Base-by-base conservation (phyloP, 495 filamentous ascomycete species). In the Rusavskia elegans region DNA sequence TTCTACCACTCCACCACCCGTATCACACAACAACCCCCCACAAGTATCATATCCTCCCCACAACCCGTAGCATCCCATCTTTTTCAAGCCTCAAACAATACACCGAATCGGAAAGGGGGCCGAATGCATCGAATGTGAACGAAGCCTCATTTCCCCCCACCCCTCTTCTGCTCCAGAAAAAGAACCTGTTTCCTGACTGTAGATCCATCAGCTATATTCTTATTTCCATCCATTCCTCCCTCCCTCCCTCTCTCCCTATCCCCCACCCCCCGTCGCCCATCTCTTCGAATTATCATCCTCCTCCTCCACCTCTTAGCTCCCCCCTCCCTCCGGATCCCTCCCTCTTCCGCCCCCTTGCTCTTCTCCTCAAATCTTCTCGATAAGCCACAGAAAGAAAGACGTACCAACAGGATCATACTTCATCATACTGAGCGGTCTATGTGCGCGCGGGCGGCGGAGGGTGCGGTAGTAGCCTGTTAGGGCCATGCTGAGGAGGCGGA, bases 331-430 rank as follows among this genome's bases (percentile, higher is more conserved):
- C 25, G 4, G 4, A 3, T 27, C 25, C 25, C 4, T 27, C 4
- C 25, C 25, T 6, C 25, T 5, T 27, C 0, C 25, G 4, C 25
- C 1, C 25, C 7, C 25, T 27, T 6, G 7, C 25, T 27, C 2
- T 3, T 3, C 25, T 27, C 25, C 25, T 1, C 25, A 6, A 3
- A 27, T 27, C 25, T 27, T 27, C 25, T 0, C 25, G 4, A 0
- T 6, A 27, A 3, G 25, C 25, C 1, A 46, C 8, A 14, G 50
- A 53, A 21, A 57, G 3, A 3, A 3, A 5, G 21, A 72, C 87
- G 68, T 86, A 85, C 94, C 85, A 60, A 99, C 85, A 53, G 93
- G 93, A 69, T 99, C 93, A 66, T 99, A 97, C 71, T 99, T 99
- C 57, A 97, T 74, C 89, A 97, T 94, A 70, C 85, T 90, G 67